Base-by-base conservation (phyloP, 2,329 filamentous ascomycete genomes). In the Trichoderma gracile region DNA sequence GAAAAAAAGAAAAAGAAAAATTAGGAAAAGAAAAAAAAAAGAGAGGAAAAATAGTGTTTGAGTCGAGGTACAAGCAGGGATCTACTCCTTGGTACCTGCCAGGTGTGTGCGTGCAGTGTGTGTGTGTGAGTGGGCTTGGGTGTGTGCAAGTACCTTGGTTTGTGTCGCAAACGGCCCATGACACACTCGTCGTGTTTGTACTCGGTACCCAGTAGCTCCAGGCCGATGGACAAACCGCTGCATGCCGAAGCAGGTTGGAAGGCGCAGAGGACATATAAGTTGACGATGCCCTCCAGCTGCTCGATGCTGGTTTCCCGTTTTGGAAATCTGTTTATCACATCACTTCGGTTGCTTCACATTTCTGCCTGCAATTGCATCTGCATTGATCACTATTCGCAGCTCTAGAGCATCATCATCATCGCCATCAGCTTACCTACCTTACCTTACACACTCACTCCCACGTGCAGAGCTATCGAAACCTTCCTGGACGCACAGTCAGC, bases 161-260 rank as follows among this genome's bases (percentile, higher is more conserved):
- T 46, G 10, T n/a, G 46, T 40, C 38, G 27, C 50, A 33, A 53
- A 53, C 50, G 30, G 50, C 47, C 43, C 45, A 58, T 64, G 62
- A 64, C 62, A 64, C 62, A 64, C 33, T 14, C 2, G 5, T 3
- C 10, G 33, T 9, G 27, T 7, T 14, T 3, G 33, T 38, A 38
- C 33, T 38, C 9, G 33, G 33, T 38, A 38, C 33, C 33, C 5
- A 30, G 33, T 59, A 59, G 49, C 57, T 64, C 50, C 33, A 14
- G 33, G 33, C 33, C 33, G 33, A 12, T 33, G 25, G 52, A 53
- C 62, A 58, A 57, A 61, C 62, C 62, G 62, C 46, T 38, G 62
- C 45, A 64, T 64, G 62, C 62, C 62, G 62, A 64, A 58, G 45
- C 19, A 59, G 30, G 3, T 38, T 12, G 56, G 56, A 45, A 25